Base-by-base conservation (phyloP, 352 stramenopile genomes). In the Phytophthora litchii region DNA sequence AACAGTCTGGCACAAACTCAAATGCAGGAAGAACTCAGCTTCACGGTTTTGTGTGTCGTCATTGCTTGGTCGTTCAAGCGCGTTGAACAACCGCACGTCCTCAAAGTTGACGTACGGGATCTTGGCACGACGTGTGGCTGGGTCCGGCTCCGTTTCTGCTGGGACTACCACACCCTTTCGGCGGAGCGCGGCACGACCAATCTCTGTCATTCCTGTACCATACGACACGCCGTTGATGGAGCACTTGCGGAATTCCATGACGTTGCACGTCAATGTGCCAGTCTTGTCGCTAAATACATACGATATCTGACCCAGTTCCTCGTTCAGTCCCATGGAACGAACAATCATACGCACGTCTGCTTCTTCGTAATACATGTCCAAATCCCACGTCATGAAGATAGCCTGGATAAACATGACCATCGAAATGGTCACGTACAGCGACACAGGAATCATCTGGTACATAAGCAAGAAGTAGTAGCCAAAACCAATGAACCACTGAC, bases 371-470 rank as follows among this genome's bases (percentile, higher is more conserved):
- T 97, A 97, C 86, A 97, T 94, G 36, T 96, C 84, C 13, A 95
- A 36, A 51, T 97, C 83, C 78, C 75, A 94, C 3, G 94, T 90
- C 70, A 99, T 92, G 64, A 98, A 98, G 51, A 96, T 89, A 29
- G 93, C 83, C 70, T 98, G 92, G 47, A 95, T 90, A 53, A 98
- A 96, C 70, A 97, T 98, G 41, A 97, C 90, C 44, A 98, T 90
- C 64, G 97, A 96, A 14, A 99, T 95, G 0, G 94, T 98, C 34
- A 99, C 95, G 70, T 99, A 99, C 11, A 99, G 86, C 67, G 91
- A 98, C 25, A 99, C 83, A 13, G 97, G 97, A 27, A 99, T 96
- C 79, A 99, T 98, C 67, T 98, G 94, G 74, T 92, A 97, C 77
- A 98, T 94, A 37, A 99, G 80, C 16, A 98, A 78, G 27, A 99